phyloP scores from a whole-genome alignment of 768 basidiomycete species.

The Naganishia vaughanmartiniae region DNA sequence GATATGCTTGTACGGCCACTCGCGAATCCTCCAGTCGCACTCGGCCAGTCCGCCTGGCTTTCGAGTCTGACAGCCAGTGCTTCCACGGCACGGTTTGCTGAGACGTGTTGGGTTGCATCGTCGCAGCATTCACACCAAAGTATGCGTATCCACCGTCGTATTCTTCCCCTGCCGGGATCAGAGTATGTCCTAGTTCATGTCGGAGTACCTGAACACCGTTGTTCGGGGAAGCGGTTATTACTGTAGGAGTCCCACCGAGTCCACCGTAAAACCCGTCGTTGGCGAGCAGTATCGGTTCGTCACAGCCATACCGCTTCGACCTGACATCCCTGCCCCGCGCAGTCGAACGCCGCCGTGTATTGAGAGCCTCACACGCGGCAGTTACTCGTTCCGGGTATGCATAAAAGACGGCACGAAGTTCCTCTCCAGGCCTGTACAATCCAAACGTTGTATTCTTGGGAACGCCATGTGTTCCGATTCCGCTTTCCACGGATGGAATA shows the following conservation, averaged over 20 bases:
- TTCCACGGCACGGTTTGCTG: constrained; percentile 39
- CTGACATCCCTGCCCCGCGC: background rate
- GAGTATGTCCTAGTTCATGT: constrained; percentile 48
- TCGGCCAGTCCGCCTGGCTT: constrained; percentile 17
- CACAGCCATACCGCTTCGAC: constrained; percentile 39
- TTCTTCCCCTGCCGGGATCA: constrained; percentile 49
- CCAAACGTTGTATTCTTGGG: constrained; percentile 41
- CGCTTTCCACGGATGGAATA: constrained; percentile 46
- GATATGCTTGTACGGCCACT: constrained; percentile 47
- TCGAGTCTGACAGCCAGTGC: constrained; percentile 35
- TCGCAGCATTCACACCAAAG: constrained; percentile 42
- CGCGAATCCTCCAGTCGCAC: constrained; percentile 42
- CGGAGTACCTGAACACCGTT: constrained; percentile 49
- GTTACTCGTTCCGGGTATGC: constrained; percentile 39
- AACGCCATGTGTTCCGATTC: constrained; percentile 41
- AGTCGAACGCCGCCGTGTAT: background rate
- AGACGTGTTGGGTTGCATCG: constrained; percentile 19
- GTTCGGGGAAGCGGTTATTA: constrained; percentile 47
- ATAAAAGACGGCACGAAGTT: constrained; percentile 47
- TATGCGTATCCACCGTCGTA: constrained; percentile 50
- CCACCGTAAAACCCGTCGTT: constrained; percentile 50
- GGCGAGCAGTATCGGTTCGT: constrained; percentile 46
- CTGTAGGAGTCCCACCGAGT: constrained; percentile 51
- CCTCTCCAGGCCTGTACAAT: constrained; percentile 47
- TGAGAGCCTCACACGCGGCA: constrained; percentile 41